A percentile compares a stretch with the other conserved stretches of the same genome.
Evolutionary conservation across 352 stramenopile genomes (phyloP).

Genomic region (Phytophthora kernoviae): DNA sequence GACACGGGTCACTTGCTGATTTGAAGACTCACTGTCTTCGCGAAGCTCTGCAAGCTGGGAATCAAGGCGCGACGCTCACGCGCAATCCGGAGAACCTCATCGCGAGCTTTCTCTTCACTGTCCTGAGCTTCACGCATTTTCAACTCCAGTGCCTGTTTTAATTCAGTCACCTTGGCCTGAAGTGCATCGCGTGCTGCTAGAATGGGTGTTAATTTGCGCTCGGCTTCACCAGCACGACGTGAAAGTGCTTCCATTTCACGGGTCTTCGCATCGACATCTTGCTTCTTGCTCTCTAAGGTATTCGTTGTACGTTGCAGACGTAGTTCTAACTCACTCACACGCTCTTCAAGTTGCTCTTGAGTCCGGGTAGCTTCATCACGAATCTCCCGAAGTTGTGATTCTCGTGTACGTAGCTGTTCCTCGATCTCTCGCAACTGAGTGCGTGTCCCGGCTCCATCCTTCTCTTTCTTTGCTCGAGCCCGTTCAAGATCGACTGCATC

Average conservation of each 20-base stretch:
- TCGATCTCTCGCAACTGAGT: conserved; percentile 46
- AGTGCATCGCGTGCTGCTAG: conserved; percentile 56
- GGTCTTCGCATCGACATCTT: conserved; percentile 56
- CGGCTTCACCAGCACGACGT: conserved; percentile 53
- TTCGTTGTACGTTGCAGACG: conserved; percentile 24
- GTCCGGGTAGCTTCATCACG: conserved; percentile 24
- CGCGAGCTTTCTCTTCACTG: conserved; percentile 50
- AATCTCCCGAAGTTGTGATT: conserved; percentile 25
- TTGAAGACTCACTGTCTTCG: conserved; percentile 54
- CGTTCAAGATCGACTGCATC: conserved; percentile 64
- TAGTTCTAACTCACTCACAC: conserved; percentile 24
- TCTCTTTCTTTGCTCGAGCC: conserved; percentile 54
- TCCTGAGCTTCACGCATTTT: conserved; percentile 58
- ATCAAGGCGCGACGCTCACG: conserved; percentile 72
- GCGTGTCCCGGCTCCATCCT: conserved; percentile 31
- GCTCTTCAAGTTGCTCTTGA: conserved; percentile 30
- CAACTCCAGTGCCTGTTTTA: conserved; percentile 60
- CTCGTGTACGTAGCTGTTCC: conserved; percentile 44
- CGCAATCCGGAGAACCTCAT: conserved; percentile 43
- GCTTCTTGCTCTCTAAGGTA: conserved; percentile 62
- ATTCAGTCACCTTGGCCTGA: conserved; percentile 53
- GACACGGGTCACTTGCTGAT: conserved; percentile 49
- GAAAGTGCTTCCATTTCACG: conserved; percentile 59
- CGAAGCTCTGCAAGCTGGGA: conserved; percentile 45
- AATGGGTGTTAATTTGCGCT: conserved; percentile 64